Conservation (phyloP, 768 basidiomycete species). For the Hygrocybe punicea region DNA sequence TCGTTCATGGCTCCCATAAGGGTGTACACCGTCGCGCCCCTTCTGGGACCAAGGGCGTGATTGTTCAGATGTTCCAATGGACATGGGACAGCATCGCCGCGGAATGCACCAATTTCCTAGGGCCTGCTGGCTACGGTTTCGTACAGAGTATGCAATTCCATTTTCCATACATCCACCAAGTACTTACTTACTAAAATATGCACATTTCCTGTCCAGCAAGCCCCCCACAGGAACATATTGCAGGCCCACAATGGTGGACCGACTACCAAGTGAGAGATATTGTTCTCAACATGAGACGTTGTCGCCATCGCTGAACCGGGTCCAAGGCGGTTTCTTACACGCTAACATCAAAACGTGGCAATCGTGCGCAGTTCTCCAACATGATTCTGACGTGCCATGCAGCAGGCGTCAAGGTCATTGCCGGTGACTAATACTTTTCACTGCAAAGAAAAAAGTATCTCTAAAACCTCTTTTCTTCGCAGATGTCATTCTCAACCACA, state of each 20-base stretch:
- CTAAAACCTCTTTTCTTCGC: not conserved
- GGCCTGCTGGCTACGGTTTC: conserved; percentile 67
- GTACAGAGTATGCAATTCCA: conserved; percentile 52
- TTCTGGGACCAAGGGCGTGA: conserved; percentile 42
- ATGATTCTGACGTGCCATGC: conserved; percentile 51
- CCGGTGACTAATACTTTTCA: conserved; percentile 28
- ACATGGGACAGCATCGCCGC: conserved; percentile 55
- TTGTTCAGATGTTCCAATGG: conserved; percentile 74
- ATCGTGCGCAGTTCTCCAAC: conserved; percentile 47
- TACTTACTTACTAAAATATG: not conserved
- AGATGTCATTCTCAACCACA: conserved; percentile 67
- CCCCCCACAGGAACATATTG: conserved; percentile 53
- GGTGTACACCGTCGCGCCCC: conserved; percentile 20
- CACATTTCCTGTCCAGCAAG: conserved; percentile 38
- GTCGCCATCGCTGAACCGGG: conserved; percentile 38
- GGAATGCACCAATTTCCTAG: conserved; percentile 64
- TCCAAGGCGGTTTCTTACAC: conserved; percentile 61
- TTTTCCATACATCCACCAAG: no score
- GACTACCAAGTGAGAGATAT: conserved; percentile 50
- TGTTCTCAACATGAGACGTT: no score
- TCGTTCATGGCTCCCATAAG: no score
- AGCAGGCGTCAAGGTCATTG: conserved; percentile 57
- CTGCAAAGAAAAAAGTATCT: no score
- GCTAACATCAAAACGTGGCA: conserved; percentile 62
- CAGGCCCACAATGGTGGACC: conserved; percentile 67